These are phyloP conservation scores for Fusarium buxicola DNA, from an alignment of 2,329 filamentous ascomycete species.

Conservation along the genomic window DNA sequence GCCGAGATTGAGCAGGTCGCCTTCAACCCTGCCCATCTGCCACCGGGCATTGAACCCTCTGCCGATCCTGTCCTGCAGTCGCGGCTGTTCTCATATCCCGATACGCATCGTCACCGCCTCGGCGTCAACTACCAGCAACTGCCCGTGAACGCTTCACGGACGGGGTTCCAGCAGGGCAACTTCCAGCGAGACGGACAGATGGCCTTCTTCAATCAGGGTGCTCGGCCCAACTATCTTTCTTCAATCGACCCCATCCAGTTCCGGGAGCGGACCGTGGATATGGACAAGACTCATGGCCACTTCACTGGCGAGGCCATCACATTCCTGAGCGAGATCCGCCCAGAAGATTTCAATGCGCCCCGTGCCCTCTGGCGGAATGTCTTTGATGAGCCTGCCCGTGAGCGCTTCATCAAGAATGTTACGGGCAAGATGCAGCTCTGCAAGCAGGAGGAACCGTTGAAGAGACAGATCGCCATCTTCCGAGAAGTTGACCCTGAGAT, in stretches of 20 bases:
- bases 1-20: conserved; percentile 76
- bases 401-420: conserved; percentile 69
- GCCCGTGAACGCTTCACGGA: conserved; percentile 26
- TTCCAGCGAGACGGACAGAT: conserved; percentile 36
- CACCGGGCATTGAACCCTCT: conserved; percentile 71
- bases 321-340: conserved; percentile 28
- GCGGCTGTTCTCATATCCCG: conserved; percentile 70
- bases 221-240: conserved; percentile 26
- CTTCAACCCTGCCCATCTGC: conserved; percentile 73
- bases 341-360: conserved; percentile 31
- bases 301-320: conserved; percentile 31
- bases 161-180: conserved; percentile 14
- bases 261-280: conserved; percentile 8
- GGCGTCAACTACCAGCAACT: conserved; percentile 69
- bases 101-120: conserved; percentile 72
- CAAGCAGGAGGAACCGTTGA: conserved; percentile 68
- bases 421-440: conserved; percentile 71
- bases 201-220: conserved; percentile 34
- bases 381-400: conserved; percentile 15
- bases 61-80: conserved; percentile 73
- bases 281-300: conserved; percentile 31
- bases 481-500: conserved; percentile 70
- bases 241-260: conserved; percentile 35
- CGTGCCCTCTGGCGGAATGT: conserved; percentile 16
- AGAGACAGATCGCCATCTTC: conserved; percentile 74